A percentile compares a stretch with the other conserved stretches of the same genome.
phyloP scores from a whole-genome alignment of 257 asterid genomes.

The Solanum infundibuliforme region DNA sequence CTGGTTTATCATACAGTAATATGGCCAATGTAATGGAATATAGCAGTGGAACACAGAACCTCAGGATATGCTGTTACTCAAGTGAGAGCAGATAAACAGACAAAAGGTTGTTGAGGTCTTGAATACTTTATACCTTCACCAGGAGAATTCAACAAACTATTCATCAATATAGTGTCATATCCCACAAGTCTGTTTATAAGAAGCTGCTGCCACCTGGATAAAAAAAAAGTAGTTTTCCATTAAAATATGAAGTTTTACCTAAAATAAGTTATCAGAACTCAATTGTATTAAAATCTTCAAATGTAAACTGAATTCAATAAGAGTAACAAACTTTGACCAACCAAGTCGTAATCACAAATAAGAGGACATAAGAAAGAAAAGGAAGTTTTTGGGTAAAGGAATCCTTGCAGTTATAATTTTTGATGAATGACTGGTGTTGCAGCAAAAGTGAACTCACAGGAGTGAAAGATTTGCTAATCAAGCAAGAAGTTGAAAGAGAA shows the following conservation, averaged over 20 bases:
- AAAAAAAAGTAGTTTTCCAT: slow-evolving; percentile 8
- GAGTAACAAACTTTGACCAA: not conserved
- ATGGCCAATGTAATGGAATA: not conserved
- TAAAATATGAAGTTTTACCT: not conserved
- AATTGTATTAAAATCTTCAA: not conserved
- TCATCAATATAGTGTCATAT: slow-evolving; percentile 94
- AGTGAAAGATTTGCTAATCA: not conserved
- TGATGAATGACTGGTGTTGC: not conserved
- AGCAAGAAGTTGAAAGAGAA: not conserved
- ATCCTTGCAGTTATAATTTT: not conserved
- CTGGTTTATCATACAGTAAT: not conserved
- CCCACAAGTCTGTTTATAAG: slow-evolving; percentile 94
- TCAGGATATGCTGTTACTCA: not conserved
- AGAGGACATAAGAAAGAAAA: not conserved
- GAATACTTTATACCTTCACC: slow-evolving; percentile 64
- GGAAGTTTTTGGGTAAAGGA: not conserved
- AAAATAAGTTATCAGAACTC: not conserved
- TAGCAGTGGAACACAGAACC: not conserved
- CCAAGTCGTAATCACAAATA: not conserved
- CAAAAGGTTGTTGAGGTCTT: not conserved
- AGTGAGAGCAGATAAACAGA: not conserved
- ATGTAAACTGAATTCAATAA: not conserved
- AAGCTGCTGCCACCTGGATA: slow-evolving; percentile 95
- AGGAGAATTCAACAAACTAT: slow-evolving; percentile 83
- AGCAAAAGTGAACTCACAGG: not conserved